Evolutionary conservation across 2,329 filamentous ascomycete genomes (phyloP).

Genomic region (Calonectria pteridis): DNA sequence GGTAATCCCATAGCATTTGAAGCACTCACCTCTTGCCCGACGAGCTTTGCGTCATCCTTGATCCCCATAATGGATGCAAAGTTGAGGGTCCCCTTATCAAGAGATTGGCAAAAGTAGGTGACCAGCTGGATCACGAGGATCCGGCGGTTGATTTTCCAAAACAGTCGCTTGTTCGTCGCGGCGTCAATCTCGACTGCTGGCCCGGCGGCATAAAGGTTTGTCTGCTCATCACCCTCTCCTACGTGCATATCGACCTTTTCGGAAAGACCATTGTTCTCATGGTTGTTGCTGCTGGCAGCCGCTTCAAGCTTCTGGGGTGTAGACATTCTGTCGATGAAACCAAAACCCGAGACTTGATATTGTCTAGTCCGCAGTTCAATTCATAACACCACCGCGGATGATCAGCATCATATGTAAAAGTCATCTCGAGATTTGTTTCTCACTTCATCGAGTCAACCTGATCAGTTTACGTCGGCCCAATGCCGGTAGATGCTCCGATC

Average conservation of each 20-base stretch:
- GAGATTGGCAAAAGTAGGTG: constrained; percentile 64
- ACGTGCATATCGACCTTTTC: constrained; percentile 5
- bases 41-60: constrained; percentile 60
- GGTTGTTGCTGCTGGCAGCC: constrained; percentile 1
- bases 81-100: constrained; percentile 63
- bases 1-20: neutral
- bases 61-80: constrained; percentile 66
- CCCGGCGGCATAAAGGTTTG: constrained; percentile 5
- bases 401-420: neutral
- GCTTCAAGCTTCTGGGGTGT: constrained; percentile 22
- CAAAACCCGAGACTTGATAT: neutral
- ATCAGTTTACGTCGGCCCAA: neutral
- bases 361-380: neutral
- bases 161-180: constrained; percentile 61
- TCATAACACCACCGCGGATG: neutral
- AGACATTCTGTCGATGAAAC: constrained; percentile 6
- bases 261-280: constrained; percentile 5
- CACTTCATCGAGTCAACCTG: neutral
- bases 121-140: constrained; percentile 58
- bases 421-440: neutral
- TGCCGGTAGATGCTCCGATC: constrained; percentile 8
- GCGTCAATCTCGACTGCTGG: constrained; percentile 59
- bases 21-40: constrained; percentile 35
- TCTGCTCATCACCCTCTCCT: constrained; percentile 15
- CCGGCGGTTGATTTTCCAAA: constrained; percentile 62